Base-by-base conservation (phyloP, 2,329 filamentous ascomycete species). In the Exophiala alcalophila region DNA sequence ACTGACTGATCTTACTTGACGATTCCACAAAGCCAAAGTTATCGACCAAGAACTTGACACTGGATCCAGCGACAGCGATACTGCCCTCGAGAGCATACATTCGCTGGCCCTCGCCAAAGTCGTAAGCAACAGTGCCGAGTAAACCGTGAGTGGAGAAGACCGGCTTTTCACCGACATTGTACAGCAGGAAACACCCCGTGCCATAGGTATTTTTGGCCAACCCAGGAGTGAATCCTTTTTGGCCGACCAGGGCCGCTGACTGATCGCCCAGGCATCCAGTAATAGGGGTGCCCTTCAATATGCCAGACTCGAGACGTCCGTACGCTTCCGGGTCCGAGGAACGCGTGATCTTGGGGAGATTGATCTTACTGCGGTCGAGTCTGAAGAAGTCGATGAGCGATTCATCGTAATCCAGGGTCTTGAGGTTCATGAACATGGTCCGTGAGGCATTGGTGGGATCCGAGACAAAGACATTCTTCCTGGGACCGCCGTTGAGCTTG, bases 361-460 rank as follows among this genome's bases (percentile, higher is more conserved):
- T 72, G 28, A 94, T 70, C 63, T 90, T 91, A 40, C 70, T 73
- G 41, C 70, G 67, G 61, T 90, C 82, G 49, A 95, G 76, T 31
- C 77, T 78, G 65, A 94, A 94, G 69, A 94, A 94, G 16, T 79
- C 68, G 18, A 94, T 70, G 18, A 94, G 74, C 27, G 74, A 73
- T 43, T 88, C 80, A 61, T 91, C 86, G 65, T 94, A 95, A 57
- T 89, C 65, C 46, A 88, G 73, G 8, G 82, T 90, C 56, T 81
- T 76, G 40, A 95, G 73, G 66, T 94, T 88, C 83, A 94, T 90
- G 65, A 95, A 92, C 88, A 94, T 94, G 48, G 89, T 95, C 59
- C 89, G 75, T 39, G 85, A 91, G 14, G 89, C 89, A 62, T 95
- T 95, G 48, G 86, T 88, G 33, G 83, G 80, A 63, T 95, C 89